Percentiles rank a stretch among this genome's conserved stretches.
phyloP scores from a whole-genome alignment of 2,329 filamentous ascomycete species.

The Phialemonium atrogriseum region DNA sequence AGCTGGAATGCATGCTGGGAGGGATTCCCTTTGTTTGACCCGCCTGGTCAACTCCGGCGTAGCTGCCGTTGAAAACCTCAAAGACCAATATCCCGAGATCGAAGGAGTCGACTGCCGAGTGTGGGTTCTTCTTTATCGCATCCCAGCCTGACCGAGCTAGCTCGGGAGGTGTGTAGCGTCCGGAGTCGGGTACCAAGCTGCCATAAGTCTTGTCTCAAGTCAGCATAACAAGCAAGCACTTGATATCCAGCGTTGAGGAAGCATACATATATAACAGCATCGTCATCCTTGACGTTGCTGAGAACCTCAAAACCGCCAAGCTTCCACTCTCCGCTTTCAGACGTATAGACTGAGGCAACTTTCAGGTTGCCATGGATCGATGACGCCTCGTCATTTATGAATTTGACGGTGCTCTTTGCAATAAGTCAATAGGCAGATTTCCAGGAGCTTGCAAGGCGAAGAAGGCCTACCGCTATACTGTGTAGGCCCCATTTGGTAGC shows the following conservation, averaged over 20 bases:
- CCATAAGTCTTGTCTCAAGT: slow-evolving; percentile 60
- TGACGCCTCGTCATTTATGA: slow-evolving; percentile 87
- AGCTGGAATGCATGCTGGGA: slow-evolving; percentile 79
- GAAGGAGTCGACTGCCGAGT: slow-evolving; percentile 79
- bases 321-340: slow-evolving; percentile 97
- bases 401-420: slow-evolving; percentile 77
- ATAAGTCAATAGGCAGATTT: background rate
- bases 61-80: slow-evolving; percentile 87
- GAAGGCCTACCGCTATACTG: slow-evolving; percentile 60
- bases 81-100: slow-evolving; percentile 76
- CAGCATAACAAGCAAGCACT: no score
- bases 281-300: slow-evolving; percentile 92
- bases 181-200: slow-evolving; percentile 76
- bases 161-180: slow-evolving; percentile 80
- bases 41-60: slow-evolving; percentile 66
- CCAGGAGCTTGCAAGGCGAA: background rate
- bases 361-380: slow-evolving; percentile 86
- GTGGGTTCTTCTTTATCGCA: slow-evolving; percentile 71
- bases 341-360: slow-evolving; percentile 81
- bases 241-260: no score
- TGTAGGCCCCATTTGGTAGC: slow-evolving; percentile 96
- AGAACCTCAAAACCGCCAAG: slow-evolving; percentile 87
- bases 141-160: slow-evolving; percentile 86
- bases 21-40: slow-evolving; percentile 82
- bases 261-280: slow-evolving; percentile 76